Conservation (phyloP, 2,329 filamentous ascomycete species). For the Elsinoe fawcettii region DNA sequence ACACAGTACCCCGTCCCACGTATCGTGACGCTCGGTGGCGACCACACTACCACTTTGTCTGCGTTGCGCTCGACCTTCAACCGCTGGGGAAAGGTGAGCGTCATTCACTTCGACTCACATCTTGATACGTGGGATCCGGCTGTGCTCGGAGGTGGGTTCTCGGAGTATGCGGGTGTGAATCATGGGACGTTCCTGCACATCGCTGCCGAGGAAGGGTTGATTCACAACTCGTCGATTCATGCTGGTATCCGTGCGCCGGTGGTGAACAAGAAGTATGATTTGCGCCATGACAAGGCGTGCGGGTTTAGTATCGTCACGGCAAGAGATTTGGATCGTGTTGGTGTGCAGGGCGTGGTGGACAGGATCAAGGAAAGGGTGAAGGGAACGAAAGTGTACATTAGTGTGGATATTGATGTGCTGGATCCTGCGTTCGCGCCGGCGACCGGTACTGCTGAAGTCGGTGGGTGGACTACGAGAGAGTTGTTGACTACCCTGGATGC, state of each 20-base stretch:
- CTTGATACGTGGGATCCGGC: constrained; percentile 51
- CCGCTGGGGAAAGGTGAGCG: constrained; percentile 48
- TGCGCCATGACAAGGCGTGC: constrained; percentile 50
- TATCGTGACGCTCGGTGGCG: constrained; percentile 48
- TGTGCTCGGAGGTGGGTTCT: constrained; percentile 50
- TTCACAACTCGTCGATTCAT: constrained; percentile 52
- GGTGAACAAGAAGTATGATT: constrained; percentile 41
- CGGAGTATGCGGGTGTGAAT: constrained; percentile 49
- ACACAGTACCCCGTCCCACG: constrained; percentile 40
- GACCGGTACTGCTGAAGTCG: constrained; percentile 54
- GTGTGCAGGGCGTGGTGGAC: constrained; percentile 41
- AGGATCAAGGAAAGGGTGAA: constrained; percentile 44
- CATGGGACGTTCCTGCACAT: constrained; percentile 57
- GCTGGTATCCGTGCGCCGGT: constrained; percentile 54
- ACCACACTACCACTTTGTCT: constrained; percentile 50
- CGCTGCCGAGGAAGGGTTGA: constrained; percentile 54
- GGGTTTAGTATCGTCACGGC: constrained; percentile 53
- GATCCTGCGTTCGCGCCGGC: constrained; percentile 50
- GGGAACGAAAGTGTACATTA: constrained; percentile 48
- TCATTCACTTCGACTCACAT: constrained; percentile 53
- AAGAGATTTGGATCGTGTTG: constrained; percentile 46
- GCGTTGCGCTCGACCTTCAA: constrained; percentile 43
- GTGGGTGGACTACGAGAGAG: constrained; percentile 55
- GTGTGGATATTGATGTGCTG: constrained; percentile 50
- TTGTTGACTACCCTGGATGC: constrained; percentile 52